Percentiles rank a stretch among this genome's conserved stretches.
phyloP scores from a whole-genome alignment of 163 green algal species.

The Coccomyxa subellipsoidea region DNA sequence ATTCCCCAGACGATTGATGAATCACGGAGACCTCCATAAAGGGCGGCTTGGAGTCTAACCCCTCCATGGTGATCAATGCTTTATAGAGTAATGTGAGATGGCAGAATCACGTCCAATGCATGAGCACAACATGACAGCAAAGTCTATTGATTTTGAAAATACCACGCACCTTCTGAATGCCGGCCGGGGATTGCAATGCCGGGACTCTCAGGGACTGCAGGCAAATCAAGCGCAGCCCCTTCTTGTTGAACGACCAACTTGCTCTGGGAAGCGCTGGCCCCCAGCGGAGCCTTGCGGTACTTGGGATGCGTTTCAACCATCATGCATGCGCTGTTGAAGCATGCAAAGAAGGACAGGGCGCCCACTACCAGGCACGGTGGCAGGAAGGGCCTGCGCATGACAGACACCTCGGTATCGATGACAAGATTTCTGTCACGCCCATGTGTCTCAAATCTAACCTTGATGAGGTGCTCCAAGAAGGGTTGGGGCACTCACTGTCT shows the following conservation, averaged over 20 bases:
- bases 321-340: constrained; percentile 13
- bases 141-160: too few relatives aligned
- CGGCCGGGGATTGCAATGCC: background rate
- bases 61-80: too few relatives aligned
- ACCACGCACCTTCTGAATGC: background rate
- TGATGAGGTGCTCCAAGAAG: background rate
- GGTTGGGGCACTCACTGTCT: background rate
- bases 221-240: background rate
- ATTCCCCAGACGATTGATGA: too few relatives aligned
- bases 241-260: background rate
- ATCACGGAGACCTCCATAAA: too few relatives aligned
- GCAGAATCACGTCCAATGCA: too few relatives aligned
- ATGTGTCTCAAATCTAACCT: background rate
- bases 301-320: constrained; percentile 21
- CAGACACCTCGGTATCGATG: background rate
- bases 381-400: constrained; percentile 26
- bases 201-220: background rate
- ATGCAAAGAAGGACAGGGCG: constrained; percentile 13
- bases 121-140: too few relatives aligned
- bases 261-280: background rate
- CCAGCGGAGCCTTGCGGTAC: background rate
- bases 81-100: too few relatives aligned
- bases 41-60: too few relatives aligned
- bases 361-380: constrained; percentile 24
- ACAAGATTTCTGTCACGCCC: background rate